These are phyloP conservation scores for Wallacemonas rigidus DNA, from an alignment of 208 protist genomes.

Conservation along the genomic window DNA sequence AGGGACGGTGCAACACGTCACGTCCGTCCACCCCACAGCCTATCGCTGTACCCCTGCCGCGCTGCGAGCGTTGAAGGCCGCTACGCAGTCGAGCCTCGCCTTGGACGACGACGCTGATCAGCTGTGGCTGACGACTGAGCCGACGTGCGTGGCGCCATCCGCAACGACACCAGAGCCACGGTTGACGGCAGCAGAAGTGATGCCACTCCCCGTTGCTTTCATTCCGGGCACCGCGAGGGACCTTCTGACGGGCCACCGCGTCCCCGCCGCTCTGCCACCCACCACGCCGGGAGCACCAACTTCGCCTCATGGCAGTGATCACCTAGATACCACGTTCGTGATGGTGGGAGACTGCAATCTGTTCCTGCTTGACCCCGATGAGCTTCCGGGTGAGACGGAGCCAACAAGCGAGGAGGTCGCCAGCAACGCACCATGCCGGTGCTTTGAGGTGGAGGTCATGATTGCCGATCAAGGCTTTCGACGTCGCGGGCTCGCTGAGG, in stretches of 20 bases:
- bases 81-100: background rate
- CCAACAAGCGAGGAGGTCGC: too few relatives aligned
- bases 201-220: conserved; percentile 5
- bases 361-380: conserved; percentile 57
- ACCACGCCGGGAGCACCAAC: background rate
- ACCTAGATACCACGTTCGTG: conserved; percentile 19
- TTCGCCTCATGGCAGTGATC: background rate
- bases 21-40: background rate
- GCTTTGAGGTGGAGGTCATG: conserved; percentile 92
- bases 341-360: conserved; percentile 93
- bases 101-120: background rate
- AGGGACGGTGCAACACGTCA: background rate
- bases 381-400: conserved; percentile 12
- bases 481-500: conserved; percentile 70
- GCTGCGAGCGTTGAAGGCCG: background rate
- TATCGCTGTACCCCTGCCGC: background rate
- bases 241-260: background rate
- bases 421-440: conserved; percentile 8
- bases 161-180: background rate
- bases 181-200: background rate
- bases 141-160: background rate
- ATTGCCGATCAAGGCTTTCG: conserved; percentile 73
- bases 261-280: background rate
- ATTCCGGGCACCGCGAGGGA: background rate
- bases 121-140: conserved; percentile 1